Evolutionary conservation across 805 yeast genomes (phyloP).

Genomic region (Blastobotrys mokoenaii): DNA sequence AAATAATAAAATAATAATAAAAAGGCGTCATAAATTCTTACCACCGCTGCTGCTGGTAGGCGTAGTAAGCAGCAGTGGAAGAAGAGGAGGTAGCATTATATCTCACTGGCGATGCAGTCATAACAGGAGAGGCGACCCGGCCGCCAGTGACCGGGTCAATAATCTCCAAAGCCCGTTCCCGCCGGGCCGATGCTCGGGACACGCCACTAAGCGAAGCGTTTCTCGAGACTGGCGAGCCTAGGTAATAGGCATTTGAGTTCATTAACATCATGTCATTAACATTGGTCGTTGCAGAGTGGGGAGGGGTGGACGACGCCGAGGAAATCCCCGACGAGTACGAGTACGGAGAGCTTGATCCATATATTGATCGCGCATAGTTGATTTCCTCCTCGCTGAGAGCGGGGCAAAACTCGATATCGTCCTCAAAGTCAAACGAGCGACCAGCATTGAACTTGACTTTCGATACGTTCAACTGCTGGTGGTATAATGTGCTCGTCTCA

Average conservation of each 20-base stretch:
- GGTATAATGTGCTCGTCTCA: not conserved
- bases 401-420: conserved; percentile 60
- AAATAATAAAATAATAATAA: not conserved
- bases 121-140: conserved; percentile 38
- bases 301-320: conserved; percentile 1
- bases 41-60: not conserved
- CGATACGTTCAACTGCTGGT: not conserved
- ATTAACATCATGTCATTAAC: not conserved
- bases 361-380: conserved; percentile 1
- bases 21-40: not conserved
- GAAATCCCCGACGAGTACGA: conserved; percentile 3
- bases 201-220: not conserved
- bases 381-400: conserved; percentile 17
- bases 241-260: conserved; percentile 3
- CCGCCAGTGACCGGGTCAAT: conserved; percentile 44
- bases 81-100: no score
- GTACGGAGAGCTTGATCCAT: conserved; percentile 3
- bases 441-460: conserved; percentile 43
- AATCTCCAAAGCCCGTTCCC: conserved; percentile 34
- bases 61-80: no score
- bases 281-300: not conserved
- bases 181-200: not conserved
- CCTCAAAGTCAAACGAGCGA: conserved; percentile 56
- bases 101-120: no score
- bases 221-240: conserved; percentile 10